phyloP scores from a whole-genome alignment of 768 basidiomycete genomes.

The Mycena belliarum region DNA sequence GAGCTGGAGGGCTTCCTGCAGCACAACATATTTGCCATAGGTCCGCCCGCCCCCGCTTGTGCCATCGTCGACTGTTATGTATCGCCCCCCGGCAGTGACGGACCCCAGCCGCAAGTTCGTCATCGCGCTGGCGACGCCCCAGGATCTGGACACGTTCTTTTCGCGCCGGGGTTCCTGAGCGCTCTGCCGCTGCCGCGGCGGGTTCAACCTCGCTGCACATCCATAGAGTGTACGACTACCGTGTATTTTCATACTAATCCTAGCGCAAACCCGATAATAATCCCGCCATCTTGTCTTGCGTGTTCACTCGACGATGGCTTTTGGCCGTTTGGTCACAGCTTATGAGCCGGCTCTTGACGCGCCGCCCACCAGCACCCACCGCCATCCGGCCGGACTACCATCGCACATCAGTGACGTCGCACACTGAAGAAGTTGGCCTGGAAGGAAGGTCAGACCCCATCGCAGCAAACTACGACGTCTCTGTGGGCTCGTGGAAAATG shows the following conservation, averaged over 20 bases:
- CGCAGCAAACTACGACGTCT: too few species aligned
- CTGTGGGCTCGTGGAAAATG: too few species aligned
- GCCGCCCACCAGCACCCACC: too few species aligned
- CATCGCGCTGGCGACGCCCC: conserved; percentile 72
- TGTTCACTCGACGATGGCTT: too few species aligned
- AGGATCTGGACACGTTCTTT: conserved; percentile 51
- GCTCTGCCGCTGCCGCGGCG: neutral
- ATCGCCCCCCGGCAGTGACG: conserved; percentile 60
- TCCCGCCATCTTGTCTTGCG: too few species aligned
- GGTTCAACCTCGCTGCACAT: neutral
- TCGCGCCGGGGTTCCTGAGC: neutral
- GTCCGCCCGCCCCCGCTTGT: conserved; percentile 39
- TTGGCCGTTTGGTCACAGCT: too few species aligned
- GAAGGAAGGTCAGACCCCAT: too few species aligned
- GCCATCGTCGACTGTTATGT: neutral
- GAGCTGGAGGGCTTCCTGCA: conserved; percentile 82
- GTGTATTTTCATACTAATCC: conserved; percentile 14
- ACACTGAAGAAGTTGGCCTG: too few species aligned
- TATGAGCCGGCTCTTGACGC: too few species aligned
- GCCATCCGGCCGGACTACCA: too few species aligned
- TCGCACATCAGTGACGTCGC: too few species aligned
- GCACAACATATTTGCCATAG: conserved; percentile 73
- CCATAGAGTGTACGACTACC: conserved; percentile 11
- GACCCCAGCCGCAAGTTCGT: conserved; percentile 83
- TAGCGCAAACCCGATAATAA: neutral